Base-by-base conservation (phyloP, 768 basidiomycete genomes). In the Russula dissimulans region DNA sequence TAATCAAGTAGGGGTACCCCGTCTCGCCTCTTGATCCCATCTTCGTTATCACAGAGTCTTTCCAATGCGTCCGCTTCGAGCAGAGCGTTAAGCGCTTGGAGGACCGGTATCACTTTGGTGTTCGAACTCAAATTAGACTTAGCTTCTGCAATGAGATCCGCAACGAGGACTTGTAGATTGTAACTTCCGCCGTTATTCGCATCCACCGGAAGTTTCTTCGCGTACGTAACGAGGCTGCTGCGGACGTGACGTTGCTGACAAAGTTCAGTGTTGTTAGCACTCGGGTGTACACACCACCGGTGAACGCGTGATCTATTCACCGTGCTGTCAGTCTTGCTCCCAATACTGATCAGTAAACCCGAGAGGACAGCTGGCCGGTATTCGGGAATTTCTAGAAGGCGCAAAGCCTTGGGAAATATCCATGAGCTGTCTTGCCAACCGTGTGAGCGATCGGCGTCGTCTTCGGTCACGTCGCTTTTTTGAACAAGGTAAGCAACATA, bases 281-380 rank as follows among this genome's bases (percentile, higher is more conserved):
- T 44, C 38, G 53, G 56, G 26, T 53, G 18, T 14, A 63, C 38
- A 65, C 58, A 17, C 18, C 0, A 6, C 53, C 60, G 48, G 63
- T 54, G 60, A 52, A 32, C 32, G 56, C n/a, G 55, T 51, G 42
- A 43, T 9, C 48, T 4, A 73, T 88, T 73, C 69, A 95, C 95
- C 5, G 86, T 91, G 68, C 86, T 89, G 61, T 89, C 85, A 9
- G 91, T 91, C 72, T 84, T 87, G 70, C 89, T 90, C 39, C 86
- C 88, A 41, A 92, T 76, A 68, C 90, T 94, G 56, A 89, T 75
- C 12, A 94, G 78, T 7, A 95, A 69, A 12, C 92, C 92, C 10
- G 76, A 74, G 46, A 95, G 75, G 52, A 95, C 69, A 31, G 77
- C 69, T 56, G 72, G 72, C 44, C 89, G 80, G 70, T 89, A 94